Evolutionary conservation across 2,329 filamentous ascomycete genomes (phyloP), one percentile per base, ranked within the genome.

Genomic region (Phialemoniopsis sp.): DNA sequence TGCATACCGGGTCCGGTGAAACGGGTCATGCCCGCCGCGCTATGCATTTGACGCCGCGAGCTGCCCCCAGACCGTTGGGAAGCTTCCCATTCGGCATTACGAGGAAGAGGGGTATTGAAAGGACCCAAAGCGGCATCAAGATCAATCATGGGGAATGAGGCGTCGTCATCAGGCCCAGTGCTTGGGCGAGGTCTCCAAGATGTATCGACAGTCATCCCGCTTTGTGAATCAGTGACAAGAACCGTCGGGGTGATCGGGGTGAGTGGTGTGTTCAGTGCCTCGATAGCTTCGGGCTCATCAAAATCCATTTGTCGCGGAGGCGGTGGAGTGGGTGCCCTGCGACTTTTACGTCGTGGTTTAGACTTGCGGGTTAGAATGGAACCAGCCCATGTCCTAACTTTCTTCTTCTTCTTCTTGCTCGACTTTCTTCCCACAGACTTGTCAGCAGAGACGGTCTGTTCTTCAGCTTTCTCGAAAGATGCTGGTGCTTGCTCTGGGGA

Each of bases 61-160:
- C 68, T 64, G 7, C 70, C 70, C 7, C 75, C 73, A 2, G 72
- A 72, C 42, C 70, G 70, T 48, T 85, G 80, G 8, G 80, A 82
- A 3, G 80, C 78, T 45, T 85, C 80, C 73, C 82, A 85, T 43
- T 82, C 80, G 3, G 76, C 67, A 42, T 81, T 82, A 10, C 71
- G 70, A 26, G 68, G 69, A 3, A 81, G 67, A 18, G 87, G 86
- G 0, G 89, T 95, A 53, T 94, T 93, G 62, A 95, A 95, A 0
- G 91, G 89, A 2, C 89, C 90, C 2, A 97, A 73, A 18, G 91
- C 93, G 14, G 90, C 91, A 64, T 98, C 93, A 32, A 98, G 69
- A 59, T 98, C 93, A 46, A 98, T 94, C 60, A 96, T 85, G 8
- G 87, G 83, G 54, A 82, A 87, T 38, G 83, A 75, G 4, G 77